Evolutionary conservation across 2,329 filamentous ascomycete genomes (phyloP).

Genomic region (Metarhizium album): DNA sequence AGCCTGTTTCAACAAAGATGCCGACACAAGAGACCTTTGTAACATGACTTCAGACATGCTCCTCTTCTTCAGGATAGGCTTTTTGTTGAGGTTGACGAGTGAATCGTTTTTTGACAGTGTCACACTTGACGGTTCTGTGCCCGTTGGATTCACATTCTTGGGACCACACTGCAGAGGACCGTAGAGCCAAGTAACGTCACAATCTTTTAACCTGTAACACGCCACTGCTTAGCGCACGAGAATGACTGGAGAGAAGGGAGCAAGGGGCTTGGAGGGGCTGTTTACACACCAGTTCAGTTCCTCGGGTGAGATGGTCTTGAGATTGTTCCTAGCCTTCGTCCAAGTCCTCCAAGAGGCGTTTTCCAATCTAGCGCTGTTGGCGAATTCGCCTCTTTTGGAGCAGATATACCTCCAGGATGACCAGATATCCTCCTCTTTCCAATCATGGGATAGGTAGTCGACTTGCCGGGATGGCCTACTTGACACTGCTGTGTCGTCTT

Average conservation of each 20-base stretch:
- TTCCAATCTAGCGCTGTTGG: conserved; percentile 72
- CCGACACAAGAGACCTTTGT: conserved; percentile 76
- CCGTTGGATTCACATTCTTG: conserved; percentile 39
- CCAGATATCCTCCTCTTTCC: conserved; percentile 95
- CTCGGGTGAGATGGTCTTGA: conserved; percentile 83
- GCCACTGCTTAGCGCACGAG: conserved; percentile 16
- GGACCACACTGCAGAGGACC: conserved; percentile 74
- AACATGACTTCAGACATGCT: conserved; percentile 95
- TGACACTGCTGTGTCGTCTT: conserved; percentile 70
- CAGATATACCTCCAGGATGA: conserved; percentile 92
- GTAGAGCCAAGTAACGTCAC: conserved; percentile 95
- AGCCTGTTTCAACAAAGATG: conserved; percentile 81
- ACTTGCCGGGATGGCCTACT: conserved; percentile 75
- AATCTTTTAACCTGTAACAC: conserved; percentile 74
- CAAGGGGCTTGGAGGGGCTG: not conserved
- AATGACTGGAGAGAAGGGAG: not conserved
- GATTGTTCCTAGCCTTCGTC: conserved; percentile 81
- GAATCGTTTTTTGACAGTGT: conserved; percentile 47
- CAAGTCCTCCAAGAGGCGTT: conserved; percentile 97
- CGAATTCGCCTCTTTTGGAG: conserved; percentile 65
- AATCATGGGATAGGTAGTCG: conserved; percentile 90
- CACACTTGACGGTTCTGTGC: conserved; percentile 30
- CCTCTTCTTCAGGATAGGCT: conserved; percentile 91
- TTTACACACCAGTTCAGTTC: conserved; percentile 76
- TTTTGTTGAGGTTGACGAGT: conserved; percentile 57